Evolutionary conservation across 1,284 basidiomycete genomes (phyloP).

Genomic region (Boletus holoroseus): DNA sequence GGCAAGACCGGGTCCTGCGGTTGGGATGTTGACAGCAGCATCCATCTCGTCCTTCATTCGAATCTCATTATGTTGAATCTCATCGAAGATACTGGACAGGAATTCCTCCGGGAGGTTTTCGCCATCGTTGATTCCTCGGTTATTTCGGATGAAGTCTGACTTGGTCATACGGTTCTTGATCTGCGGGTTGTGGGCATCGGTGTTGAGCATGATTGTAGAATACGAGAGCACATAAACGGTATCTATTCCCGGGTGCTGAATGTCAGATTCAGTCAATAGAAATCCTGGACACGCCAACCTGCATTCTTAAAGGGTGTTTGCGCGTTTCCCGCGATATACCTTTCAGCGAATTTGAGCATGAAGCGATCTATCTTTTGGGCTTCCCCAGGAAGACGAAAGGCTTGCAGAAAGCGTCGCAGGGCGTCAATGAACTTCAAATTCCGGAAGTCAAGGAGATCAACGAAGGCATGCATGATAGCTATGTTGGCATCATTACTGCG

Average conservation of each 20-base stretch:
- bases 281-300: slow-evolving; percentile 38
- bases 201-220: slow-evolving; percentile 92
- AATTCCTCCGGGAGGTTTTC: slow-evolving; percentile 83
- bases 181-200: slow-evolving; percentile 92
- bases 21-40: slow-evolving; percentile 41
- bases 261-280: slow-evolving; percentile 11
- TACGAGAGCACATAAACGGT: slow-evolving; percentile 92
- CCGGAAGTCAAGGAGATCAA: slow-evolving; percentile 84
- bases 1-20: slow-evolving; percentile 67
- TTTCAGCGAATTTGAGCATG: slow-evolving; percentile 96
- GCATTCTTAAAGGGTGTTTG: slow-evolving; percentile 80
- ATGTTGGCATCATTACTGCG: slow-evolving; percentile 80
- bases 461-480: slow-evolving; percentile 93
- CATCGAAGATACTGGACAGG: slow-evolving; percentile 75
- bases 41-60: slow-evolving; percentile 97
- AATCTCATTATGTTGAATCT: slow-evolving; percentile 88
- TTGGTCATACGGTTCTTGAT: slow-evolving; percentile 92
- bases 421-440: slow-evolving; percentile 82
- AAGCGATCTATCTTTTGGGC: slow-evolving; percentile 98
- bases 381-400: slow-evolving; percentile 93
- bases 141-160: slow-evolving; percentile 86
- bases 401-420: slow-evolving; percentile 81
- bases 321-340: slow-evolving; percentile 84
- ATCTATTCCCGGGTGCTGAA: slow-evolving; percentile 44
- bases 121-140: slow-evolving; percentile 90